Evolutionary conservation across 116 monocot species (phyloP), one percentile per base, ranked within the genome.

Genomic region (Posidonia oceanica): DNA sequence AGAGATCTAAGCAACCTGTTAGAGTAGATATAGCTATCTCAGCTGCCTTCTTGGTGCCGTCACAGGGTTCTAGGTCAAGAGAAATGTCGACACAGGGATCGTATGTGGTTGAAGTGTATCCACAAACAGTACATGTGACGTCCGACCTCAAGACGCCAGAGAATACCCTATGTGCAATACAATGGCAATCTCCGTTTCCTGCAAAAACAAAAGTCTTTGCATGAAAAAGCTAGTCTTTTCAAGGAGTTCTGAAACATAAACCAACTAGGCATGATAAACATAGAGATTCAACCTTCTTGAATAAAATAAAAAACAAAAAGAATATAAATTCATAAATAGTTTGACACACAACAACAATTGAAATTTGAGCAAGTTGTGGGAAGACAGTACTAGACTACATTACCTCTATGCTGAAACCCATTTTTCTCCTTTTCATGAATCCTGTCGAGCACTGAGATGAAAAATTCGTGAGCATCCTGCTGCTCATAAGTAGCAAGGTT

Each of bases 51-150:
- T 57, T 66, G 18, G 38, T 40, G 38, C 7, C 38, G 41, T 59
- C 59, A 2, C 65, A 63, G 14, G 81, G 70, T 21, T 87, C 87
- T 56, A 94, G 67, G 71, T 87, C 85, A 5, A 94, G 76, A 13
- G 94, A 85, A 17, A 94, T 73, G 76, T 90, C 94, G 0, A 94
- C 66, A 71, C 87, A 94, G 52, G 94, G 94, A 54, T 94, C 94
- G 23, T 78, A 87, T 36, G 90, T 94, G 15, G 90, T 94, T 15
- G 94, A 94, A 51, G 87, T 94, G 74, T 80, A 87, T 15, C 94
- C 94, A 67, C 94, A 94, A 8, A 77, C 52, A 3, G 85, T 80
- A 55, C 94, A 94, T 6, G 85, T 94, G 61, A 94, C 85, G 63
- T 94, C 90, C 0, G 94, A 94, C 51, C 87, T 83, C 68, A 94